Percentiles rank a stretch among this genome's conserved stretches.
Conservation (phyloP, 2,329 filamentous ascomycete species). For the Aureobasidium sp. region DNA sequence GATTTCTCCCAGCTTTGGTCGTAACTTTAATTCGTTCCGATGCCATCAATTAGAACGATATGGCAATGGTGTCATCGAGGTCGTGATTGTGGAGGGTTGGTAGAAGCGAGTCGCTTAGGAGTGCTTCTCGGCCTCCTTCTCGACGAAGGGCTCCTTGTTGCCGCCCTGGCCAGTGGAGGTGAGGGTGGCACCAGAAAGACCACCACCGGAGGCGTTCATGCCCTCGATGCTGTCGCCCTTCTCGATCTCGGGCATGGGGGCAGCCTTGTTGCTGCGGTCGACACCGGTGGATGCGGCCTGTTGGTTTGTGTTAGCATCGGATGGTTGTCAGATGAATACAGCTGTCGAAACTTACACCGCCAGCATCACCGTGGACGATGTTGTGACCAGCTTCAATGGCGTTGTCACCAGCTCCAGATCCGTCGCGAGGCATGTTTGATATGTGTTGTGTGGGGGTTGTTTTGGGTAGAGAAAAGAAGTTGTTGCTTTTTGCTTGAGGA, state of each 20-base stretch:
- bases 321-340: background rate
- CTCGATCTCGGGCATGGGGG: slow-evolving; percentile 32
- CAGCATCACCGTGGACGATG: slow-evolving; percentile 31
- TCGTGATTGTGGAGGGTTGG: background rate
- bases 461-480: background rate
- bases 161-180: slow-evolving; percentile 64
- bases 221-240: slow-evolving; percentile 33
- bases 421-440: slow-evolving; percentile 34
- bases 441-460: slow-evolving; percentile 15
- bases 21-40: background rate
- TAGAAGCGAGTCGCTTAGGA: background rate
- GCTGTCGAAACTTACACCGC: slow-evolving; percentile 26
- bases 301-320: background rate
- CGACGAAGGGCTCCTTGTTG: slow-evolving; percentile 77
- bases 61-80: background rate
- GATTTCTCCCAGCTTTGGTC: background rate
- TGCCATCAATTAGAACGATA: background rate
- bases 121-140: slow-evolving; percentile 64
- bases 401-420: slow-evolving; percentile 35
- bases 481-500: background rate
- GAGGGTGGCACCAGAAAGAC: slow-evolving; percentile 56
- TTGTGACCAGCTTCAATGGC: slow-evolving; percentile 32
- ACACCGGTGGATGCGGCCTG: slow-evolving; percentile 23
- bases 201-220: slow-evolving; percentile 31
- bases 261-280: slow-evolving; percentile 34